Evolutionary conservation across 768 basidiomycete species (phyloP).

Genomic region (Termitomyces sp.): DNA sequence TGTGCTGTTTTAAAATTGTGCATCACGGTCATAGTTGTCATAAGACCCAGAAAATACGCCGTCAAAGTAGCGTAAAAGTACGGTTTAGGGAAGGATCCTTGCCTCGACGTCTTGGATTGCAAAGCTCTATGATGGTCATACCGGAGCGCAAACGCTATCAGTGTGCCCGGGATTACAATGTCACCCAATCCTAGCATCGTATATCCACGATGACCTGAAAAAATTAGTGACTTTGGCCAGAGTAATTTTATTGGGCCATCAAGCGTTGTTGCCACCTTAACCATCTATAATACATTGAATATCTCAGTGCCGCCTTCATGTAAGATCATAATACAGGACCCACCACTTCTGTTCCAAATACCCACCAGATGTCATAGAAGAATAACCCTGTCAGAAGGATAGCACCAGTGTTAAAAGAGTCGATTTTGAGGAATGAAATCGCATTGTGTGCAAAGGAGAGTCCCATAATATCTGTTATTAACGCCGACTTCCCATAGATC

Average conservation of each 20-base stretch:
- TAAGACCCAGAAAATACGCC: constrained; percentile 75
- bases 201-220: constrained; percentile 56
- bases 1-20: constrained; percentile 75
- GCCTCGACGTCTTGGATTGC: constrained; percentile 23
- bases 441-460: constrained; percentile 85
- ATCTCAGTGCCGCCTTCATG: not conserved
- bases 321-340: constrained; percentile 24
- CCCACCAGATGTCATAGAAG: constrained; percentile 95
- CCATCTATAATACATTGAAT: constrained; percentile 59
- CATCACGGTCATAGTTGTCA: constrained; percentile 83
- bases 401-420: constrained; percentile 86
- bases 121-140: constrained; percentile 65
- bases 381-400: constrained; percentile 84
- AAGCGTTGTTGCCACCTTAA: constrained; percentile 84
- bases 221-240: constrained; percentile 68
- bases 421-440: constrained; percentile 75
- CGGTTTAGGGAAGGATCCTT: constrained; percentile 53
- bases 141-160: constrained; percentile 83
- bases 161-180: constrained; percentile 62
- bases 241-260: constrained; percentile 94
- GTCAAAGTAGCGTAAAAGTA: constrained; percentile 72
- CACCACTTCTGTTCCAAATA: constrained; percentile 85
- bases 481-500: constrained; percentile 52
- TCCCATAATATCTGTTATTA: constrained; percentile 72
- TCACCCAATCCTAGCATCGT: constrained; percentile 95